phyloP scores from a whole-genome alignment of 2,329 filamentous ascomycete genomes.

The Aspergillus alliaceus region DNA sequence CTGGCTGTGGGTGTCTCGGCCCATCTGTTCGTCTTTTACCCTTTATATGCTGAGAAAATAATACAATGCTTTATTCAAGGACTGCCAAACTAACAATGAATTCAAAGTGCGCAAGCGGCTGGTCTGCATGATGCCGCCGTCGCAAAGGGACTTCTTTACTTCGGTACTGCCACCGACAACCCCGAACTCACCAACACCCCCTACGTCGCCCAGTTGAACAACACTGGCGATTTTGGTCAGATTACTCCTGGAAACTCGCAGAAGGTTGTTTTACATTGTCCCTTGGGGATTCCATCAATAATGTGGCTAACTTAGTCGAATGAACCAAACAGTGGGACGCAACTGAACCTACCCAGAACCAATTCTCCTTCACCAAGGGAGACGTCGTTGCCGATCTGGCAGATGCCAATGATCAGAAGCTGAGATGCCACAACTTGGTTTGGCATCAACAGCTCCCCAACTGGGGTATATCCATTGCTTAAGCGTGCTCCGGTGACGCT shows the following conservation, averaged over 20 bases:
- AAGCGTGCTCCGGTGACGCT: conserved; percentile 41
- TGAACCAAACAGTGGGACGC: conserved; percentile 55
- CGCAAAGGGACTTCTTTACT: conserved; percentile 56
- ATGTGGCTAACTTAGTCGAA: neutral
- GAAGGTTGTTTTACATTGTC: conserved; percentile 37
- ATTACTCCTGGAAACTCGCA: conserved; percentile 65
- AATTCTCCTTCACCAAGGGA: conserved; percentile 60
- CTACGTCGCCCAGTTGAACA: conserved; percentile 58
- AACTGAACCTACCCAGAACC: conserved; percentile 57
- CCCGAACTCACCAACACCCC: conserved; percentile 52
- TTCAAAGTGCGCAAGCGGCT: conserved; percentile 17
- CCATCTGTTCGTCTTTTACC: neutral
- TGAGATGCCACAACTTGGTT: conserved; percentile 64
- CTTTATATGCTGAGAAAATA: neutral
- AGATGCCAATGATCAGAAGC: conserved; percentile 43
- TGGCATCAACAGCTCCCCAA: conserved; percentile 50
- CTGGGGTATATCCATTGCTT: conserved; percentile 52
- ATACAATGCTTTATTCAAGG: too few relatives aligned
- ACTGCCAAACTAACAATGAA: neutral
- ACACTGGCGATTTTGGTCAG: conserved; percentile 64
- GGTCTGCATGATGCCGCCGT: conserved; percentile 44
- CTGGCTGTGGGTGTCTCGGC: conserved; percentile 1
- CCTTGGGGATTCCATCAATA: neutral
- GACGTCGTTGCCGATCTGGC: conserved; percentile 50
- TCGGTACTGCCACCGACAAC: conserved; percentile 61